Base-by-base conservation (phyloP, 805 yeast genomes). In the Blastobotrys parvus region DNA sequence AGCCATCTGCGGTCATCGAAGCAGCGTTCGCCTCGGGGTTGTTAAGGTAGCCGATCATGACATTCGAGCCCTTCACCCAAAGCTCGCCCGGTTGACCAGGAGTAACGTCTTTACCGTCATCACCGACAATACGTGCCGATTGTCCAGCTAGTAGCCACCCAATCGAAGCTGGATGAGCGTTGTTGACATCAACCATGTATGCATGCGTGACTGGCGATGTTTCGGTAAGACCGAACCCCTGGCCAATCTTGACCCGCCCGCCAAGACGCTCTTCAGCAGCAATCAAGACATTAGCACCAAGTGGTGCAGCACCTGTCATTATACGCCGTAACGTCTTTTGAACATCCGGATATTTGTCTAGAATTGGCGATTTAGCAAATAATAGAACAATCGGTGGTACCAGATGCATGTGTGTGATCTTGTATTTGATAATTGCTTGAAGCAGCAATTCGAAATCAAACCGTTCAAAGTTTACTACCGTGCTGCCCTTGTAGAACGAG, bases 11-110 rank as follows among this genome's bases (percentile, higher is more conserved):
- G 40, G 69, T 67, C 41, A 75, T 50, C 6, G 70, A 58, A 29
- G 65, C 71, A 7, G 48, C 58, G 0, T 79, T 76, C 29, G 77
- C 80, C 41, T 67, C 64, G 17, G 61, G 58, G 50, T 75, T 72
- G 44, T 73, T 65, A 55, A 62, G 71, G 51, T 78, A 78, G 13
- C 71, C 71, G 38, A 50, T 55, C 61, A 76, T 75, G 27, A 75
- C 64, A 53, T 74, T 77, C 11, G 78, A 74, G 0, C 83, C 81
- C 42, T 79, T 67, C 8, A 78, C 42, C 54, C 77, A 60, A 38
- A 78, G 62, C 60, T 78, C 83, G 32, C 84, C 84, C 2, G 61
- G 56, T 18, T 55, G 50, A 29, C 70, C 71, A 71, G 68, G 64
- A 20, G 63, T 69, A 11, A 74, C 66, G 43, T 75, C 84, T 43